Evolutionary conservation across 2,329 filamentous ascomycete genomes (phyloP).

Genomic region (Cladosporium colombiae): DNA sequence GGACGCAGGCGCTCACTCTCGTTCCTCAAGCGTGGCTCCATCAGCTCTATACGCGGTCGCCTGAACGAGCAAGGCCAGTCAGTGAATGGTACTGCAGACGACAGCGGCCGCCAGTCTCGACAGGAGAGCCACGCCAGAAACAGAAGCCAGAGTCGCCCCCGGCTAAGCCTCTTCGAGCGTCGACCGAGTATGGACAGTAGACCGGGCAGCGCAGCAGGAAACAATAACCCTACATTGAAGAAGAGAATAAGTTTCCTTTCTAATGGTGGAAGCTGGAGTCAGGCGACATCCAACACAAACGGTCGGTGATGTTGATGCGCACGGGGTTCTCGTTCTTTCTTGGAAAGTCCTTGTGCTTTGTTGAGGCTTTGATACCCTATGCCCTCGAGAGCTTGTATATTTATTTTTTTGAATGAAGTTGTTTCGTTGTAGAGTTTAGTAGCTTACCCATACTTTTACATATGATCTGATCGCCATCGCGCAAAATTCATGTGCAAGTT

Average conservation of each 20-base stretch:
- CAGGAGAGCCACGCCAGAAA: background rate
- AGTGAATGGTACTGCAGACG: slow-evolving; percentile 23
- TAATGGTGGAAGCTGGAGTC: slow-evolving; percentile 66
- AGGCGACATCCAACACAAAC: background rate
- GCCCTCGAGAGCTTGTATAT: background rate
- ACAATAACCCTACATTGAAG: slow-evolving; percentile 57
- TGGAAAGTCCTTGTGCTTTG: background rate
- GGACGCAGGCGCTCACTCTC: slow-evolving; percentile 28
- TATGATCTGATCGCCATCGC: background rate
- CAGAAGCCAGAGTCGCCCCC: slow-evolving; percentile 15
- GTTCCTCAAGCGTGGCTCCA: slow-evolving; percentile 37
- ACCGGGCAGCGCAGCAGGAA: slow-evolving; percentile 22
- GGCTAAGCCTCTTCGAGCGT: slow-evolving; percentile 16
- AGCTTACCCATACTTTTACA: background rate
- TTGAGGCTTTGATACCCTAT: slow-evolving; percentile 17
- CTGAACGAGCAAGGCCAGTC: slow-evolving; percentile 13
- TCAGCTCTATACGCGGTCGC: slow-evolving; percentile 25
- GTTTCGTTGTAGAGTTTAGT: background rate
- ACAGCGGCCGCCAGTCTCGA: slow-evolving; percentile 9
- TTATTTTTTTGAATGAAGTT: background rate
- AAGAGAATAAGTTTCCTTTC: slow-evolving; percentile 79
- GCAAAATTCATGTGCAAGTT: background rate
- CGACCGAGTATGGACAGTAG: slow-evolving; percentile 12
- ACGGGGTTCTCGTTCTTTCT: background rate
- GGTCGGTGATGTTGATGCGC: background rate